A percentile compares a stretch with the other conserved stretches of the same genome.
phyloP scores from a whole-genome alignment of 768 basidiomycete genomes.

The Hericium coralloides region DNA sequence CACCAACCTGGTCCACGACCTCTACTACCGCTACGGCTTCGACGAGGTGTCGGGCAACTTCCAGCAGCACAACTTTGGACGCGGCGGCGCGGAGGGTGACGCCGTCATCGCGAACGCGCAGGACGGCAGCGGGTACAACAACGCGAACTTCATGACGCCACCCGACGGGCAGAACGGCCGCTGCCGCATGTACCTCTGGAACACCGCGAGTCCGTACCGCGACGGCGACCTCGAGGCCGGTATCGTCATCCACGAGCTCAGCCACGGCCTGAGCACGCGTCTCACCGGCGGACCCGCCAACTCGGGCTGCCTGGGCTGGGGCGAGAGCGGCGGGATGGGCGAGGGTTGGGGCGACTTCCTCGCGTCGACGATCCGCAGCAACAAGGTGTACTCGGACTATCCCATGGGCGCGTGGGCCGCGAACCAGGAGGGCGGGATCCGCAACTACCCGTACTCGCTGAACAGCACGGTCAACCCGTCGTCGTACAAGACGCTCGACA shows the following conservation, averaged over 20 bases:
- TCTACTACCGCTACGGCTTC: constrained; percentile 88
- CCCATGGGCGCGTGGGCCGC: constrained; percentile 96
- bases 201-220: constrained; percentile 79
- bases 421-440: constrained; percentile 65
- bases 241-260: constrained; percentile 88
- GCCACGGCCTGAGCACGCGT: constrained; percentile 89
- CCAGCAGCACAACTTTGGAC: constrained; percentile 95
- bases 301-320: constrained; percentile 92
- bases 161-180: constrained; percentile 81
- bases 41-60: constrained; percentile 91
- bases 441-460: constrained; percentile 82
- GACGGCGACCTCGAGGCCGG: constrained; percentile 96
- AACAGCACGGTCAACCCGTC: constrained; percentile 75
- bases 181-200: constrained; percentile 97
- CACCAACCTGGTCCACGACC: constrained; percentile 69
- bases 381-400: constrained; percentile 62
- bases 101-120: constrained; percentile 93
- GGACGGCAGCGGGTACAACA: constrained; percentile 90
- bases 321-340: constrained; percentile 95
- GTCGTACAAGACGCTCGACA: constrained; percentile 91
- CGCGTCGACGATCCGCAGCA: constrained; percentile 81
- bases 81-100: constrained; percentile 80
- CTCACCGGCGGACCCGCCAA: constrained; percentile 90
- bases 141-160: constrained; percentile 86
- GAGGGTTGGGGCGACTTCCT: constrained; percentile 96